Conservation (phyloP, 2,329 filamentous ascomycete species). For the Daldinia sp. region DNA sequence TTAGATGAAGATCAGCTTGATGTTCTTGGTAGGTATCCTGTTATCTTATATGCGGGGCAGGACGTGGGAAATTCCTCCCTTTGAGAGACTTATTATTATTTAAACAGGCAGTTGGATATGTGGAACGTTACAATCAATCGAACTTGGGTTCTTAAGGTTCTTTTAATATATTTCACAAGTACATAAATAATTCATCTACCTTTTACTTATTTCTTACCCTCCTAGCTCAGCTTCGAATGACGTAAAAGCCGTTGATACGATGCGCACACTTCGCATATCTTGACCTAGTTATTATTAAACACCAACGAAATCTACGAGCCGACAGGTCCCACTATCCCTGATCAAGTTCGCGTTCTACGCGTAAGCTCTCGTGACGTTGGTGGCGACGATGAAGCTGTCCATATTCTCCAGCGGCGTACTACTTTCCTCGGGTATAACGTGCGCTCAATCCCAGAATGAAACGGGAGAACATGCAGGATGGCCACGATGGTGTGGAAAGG, state of each 20-base stretch:
- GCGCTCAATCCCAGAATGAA: constrained; percentile 40
- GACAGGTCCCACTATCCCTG: not conserved
- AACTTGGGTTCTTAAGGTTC: constrained; percentile 4
- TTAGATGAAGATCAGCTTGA: constrained; percentile 21
- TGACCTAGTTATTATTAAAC: too few relatives aligned
- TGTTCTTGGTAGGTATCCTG: not conserved
- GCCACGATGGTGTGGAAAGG: constrained; percentile 59
- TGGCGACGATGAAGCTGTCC: constrained; percentile 10
- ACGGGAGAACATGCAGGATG: constrained; percentile 54
- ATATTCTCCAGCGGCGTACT: constrained; percentile 1
- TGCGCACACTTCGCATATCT: not conserved
- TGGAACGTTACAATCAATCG: constrained; percentile 33
- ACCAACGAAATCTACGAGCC: not conserved
- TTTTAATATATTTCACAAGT: not conserved
- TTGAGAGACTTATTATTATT: constrained; percentile 15
- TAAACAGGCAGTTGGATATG: constrained; percentile 26
- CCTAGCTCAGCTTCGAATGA: not conserved
- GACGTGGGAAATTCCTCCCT: constrained; percentile 14
- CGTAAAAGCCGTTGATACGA: not conserved
- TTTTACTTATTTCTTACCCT: not conserved
- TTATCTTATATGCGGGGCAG: constrained; percentile 22
- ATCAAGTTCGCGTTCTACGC: not conserved
- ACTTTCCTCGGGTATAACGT: constrained; percentile 1
- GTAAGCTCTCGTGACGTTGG: not conserved
- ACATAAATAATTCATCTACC: not conserved